A percentile compares a stretch with the other conserved stretches of the same genome.
These are phyloP conservation scores for Dillenia turbinata DNA, from an alignment of 164 flowering plant species.

Conservation along the genomic window DNA sequence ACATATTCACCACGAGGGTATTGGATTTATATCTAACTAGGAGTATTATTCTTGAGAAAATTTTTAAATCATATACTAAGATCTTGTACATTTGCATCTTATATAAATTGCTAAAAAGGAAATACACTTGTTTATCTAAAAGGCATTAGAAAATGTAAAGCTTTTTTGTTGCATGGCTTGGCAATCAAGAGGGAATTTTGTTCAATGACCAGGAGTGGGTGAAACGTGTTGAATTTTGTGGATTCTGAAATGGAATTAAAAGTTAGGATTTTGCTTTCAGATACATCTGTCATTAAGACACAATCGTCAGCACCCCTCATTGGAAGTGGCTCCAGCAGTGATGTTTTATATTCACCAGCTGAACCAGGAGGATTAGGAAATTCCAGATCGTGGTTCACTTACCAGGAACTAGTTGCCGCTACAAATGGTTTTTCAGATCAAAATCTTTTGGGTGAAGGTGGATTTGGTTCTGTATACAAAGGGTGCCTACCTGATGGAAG, in stretches of 20 bases:
- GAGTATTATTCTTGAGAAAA: not conserved
- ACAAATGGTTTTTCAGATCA: conserved; percentile 74
- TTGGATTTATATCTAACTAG: no score
- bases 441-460: conserved; percentile 86
- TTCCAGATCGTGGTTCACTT: conserved; percentile 66
- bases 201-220: not conserved
- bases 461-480: conserved; percentile 81
- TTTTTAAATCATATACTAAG: not conserved
- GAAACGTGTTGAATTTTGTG: not conserved
- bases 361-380: conserved; percentile 67
- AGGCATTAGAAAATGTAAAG: not conserved
- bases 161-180: not conserved
- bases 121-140: no score
- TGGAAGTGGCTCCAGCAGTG: conserved; percentile 44
- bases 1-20: no score
- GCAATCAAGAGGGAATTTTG: not conserved
- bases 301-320: conserved; percentile 37
- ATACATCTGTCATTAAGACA: conserved; percentile 27
- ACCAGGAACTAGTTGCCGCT: conserved; percentile 55
- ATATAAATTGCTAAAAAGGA: no score
- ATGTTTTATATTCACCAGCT: conserved; percentile 25
- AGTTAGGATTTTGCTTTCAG: conserved; percentile 26
- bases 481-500: conserved; percentile 73
- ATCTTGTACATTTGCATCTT: not conserved
- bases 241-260: not conserved